Evolutionary conservation across 1,284 basidiomycete genomes (phyloP), one percentile per base, ranked within the genome.

Genomic region (Ustilago shanxiensis): DNA sequence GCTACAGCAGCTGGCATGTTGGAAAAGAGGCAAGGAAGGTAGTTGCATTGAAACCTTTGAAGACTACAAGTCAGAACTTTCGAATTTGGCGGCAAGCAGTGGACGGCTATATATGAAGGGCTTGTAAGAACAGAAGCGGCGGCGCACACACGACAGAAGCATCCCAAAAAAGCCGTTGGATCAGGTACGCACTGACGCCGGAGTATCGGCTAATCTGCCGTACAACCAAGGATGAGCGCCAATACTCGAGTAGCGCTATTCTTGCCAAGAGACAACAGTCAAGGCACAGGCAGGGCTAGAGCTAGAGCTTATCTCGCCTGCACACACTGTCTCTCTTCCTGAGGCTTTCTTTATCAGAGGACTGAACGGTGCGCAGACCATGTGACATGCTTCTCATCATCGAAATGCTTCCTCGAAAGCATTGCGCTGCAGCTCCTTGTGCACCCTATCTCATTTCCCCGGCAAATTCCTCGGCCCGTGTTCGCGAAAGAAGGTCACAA

Each of bases 1-100:
- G 64, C 60, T 2, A 67, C 53, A 28, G 70, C 60, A 33, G 47
- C 60, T 28, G 70, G 47, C 70, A 72, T 66, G n/a, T 26, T 18
- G 14, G 39, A 35, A 13, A 14, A 24, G 31, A 28, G 13, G 29
- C 13, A 54, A 54, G 33, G 35, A 52, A 24, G 20, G 24, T n/a
- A 44, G 20, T 18, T 16, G 16, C 6, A 20, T 7, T 3, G 16
- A n/a, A 44, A 20, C 16, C 20, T 44, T 16, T n/a, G 16, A 24
- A 13, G 18, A 18, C 35, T 29, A 47, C 26, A 56, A 33, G 31
- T 11, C n/a, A n/a, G n/a, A n/a, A n/a, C n/a, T n/a, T 22, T 7
- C 44, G 37, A 20, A 10, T n/a, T 44, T 37, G 54, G 14, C n/a
- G 13, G 20, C 47, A 16, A 50, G 8, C 9, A 50, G 28, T 14